Conservation (phyloP, 2,329 filamentous ascomycete species). For the Conoideocrella luteorostrata region DNA sequence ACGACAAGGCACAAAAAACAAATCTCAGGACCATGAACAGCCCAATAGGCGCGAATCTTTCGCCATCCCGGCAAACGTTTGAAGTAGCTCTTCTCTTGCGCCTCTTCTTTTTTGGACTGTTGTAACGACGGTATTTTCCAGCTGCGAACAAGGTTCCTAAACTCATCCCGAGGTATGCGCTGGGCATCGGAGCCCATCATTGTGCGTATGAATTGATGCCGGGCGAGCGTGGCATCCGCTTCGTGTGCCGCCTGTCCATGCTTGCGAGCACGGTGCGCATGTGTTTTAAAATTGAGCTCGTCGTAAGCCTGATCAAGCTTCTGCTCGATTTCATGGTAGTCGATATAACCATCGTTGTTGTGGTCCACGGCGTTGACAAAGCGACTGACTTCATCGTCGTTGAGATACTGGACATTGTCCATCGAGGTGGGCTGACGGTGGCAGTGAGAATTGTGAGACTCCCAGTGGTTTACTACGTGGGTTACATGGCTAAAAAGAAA, state of each 20-base stretch:
- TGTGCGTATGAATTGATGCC: constrained; percentile 45
- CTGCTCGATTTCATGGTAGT: constrained; percentile 44
- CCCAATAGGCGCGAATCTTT: too few relatives aligned
- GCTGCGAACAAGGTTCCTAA: constrained; percentile 33
- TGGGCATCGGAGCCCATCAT: constrained; percentile 38
- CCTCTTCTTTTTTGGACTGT: too few relatives aligned
- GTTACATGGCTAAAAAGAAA: background rate
- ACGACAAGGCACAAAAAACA: too few relatives aligned
- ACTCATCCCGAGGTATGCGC: constrained; percentile 39
- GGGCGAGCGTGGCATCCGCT: constrained; percentile 17
- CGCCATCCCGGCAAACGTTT: too few relatives aligned
- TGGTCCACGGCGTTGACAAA: constrained; percentile 49
- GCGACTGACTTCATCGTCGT: constrained; percentile 41
- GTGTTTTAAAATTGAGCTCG: too few relatives aligned
- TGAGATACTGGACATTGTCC: constrained; percentile 25
- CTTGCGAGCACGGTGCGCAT: too few relatives aligned
- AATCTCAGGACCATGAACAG: too few relatives aligned
- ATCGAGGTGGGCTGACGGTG: background rate
- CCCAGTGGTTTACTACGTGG: background rate
- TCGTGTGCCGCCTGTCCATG: too few relatives aligned
- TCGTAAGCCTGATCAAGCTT: constrained; percentile 43
- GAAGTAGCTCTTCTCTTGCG: too few relatives aligned
- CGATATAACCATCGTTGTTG: constrained; percentile 44
- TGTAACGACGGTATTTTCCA: constrained; percentile 44
- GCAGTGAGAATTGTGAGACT: background rate